These are phyloP conservation scores for Hericium rajendrae DNA, from an alignment of 768 basidiomycete genomes.

Conservation along the genomic window DNA sequence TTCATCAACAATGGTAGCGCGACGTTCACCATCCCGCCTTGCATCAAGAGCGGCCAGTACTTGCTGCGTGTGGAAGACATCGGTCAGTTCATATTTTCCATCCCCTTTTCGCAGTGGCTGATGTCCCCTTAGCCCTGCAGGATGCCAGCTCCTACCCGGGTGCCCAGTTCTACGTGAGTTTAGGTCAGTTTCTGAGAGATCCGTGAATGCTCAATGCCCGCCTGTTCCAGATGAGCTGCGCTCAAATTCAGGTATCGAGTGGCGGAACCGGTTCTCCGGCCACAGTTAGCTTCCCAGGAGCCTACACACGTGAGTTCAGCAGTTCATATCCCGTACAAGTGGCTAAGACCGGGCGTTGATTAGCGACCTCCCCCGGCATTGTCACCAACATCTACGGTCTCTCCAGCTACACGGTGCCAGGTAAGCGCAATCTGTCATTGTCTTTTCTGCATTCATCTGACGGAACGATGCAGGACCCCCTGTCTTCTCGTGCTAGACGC, in stretches of 20 bases:
- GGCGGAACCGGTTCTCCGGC: constrained; percentile 22
- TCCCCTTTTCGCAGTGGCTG: not conserved
- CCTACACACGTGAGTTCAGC: constrained; percentile 22
- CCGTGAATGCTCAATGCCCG: not conserved
- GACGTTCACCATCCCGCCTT: constrained; percentile 21
- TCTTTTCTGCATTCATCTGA: not conserved
- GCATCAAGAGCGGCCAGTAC: constrained; percentile 19
- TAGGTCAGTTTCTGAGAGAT: not conserved
- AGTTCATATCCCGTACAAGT: not conserved
- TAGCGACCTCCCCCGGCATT: constrained; percentile 25
- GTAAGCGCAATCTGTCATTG: not conserved
- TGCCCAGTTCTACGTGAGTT: constrained; percentile 41
- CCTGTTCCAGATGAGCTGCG: constrained; percentile 24
- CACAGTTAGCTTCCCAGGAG: constrained; percentile 27
- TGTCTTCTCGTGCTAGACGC: constrained; percentile 17
- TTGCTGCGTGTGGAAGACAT: constrained; percentile 35
- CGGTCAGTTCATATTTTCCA: constrained; percentile 22
- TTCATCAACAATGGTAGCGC: constrained; percentile 41
- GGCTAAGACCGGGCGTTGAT: not conserved
- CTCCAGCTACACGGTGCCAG: constrained; percentile 20
- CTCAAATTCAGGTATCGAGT: constrained; percentile 28
- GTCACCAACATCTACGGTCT: constrained; percentile 24
- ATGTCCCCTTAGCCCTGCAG: constrained; percentile 31
- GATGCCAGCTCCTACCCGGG: constrained; percentile 38
- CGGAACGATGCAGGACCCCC: constrained; percentile 7